Percentiles rank a stretch among this genome's conserved stretches.
Conservation (phyloP, 805 yeast species). For the Wickerhamiella brachini region DNA sequence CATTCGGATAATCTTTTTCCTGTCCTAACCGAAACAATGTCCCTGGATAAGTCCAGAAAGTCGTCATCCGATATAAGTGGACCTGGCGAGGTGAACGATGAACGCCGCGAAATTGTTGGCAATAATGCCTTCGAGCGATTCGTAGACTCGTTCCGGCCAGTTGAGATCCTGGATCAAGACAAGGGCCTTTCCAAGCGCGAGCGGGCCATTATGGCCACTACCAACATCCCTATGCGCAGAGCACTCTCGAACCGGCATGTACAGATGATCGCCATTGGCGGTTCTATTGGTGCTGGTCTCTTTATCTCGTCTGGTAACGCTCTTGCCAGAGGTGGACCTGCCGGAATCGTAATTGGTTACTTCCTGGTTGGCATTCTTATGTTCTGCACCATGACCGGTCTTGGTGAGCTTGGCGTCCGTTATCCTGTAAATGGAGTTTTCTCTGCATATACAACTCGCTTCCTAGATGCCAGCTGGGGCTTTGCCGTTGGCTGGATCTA, state of each 20-base stretch:
- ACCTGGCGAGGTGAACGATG: not conserved
- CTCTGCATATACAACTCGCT: conserved; percentile 44
- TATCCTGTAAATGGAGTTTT: conserved; percentile 53
- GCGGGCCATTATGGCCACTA: conserved; percentile 28
- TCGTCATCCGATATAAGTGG: not conserved
- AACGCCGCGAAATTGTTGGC: not conserved
- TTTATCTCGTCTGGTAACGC: conserved; percentile 58
- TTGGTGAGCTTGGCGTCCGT: conserved; percentile 57
- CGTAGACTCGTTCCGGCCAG: conserved; percentile 30
- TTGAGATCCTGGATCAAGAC: conserved; percentile 26
- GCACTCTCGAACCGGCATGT: conserved; percentile 41
- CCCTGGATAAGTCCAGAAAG: not conserved
- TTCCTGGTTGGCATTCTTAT: conserved; percentile 48
- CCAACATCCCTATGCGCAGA: conserved; percentile 34
- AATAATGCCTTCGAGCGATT: not conserved
- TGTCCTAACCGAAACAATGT: not conserved
- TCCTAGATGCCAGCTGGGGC: conserved; percentile 53
- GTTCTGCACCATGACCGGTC: conserved; percentile 47
- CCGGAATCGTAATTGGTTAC: conserved; percentile 41
- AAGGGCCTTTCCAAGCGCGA: conserved; percentile 14
- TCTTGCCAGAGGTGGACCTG: conserved; percentile 45
- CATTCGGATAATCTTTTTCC: not conserved
- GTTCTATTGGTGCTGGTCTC: conserved; percentile 63
- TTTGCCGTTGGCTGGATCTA: conserved; percentile 63
- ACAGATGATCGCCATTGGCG: conserved; percentile 60